Conservation (phyloP, 306 rosid genomes). For the Benincasa hispida region DNA sequence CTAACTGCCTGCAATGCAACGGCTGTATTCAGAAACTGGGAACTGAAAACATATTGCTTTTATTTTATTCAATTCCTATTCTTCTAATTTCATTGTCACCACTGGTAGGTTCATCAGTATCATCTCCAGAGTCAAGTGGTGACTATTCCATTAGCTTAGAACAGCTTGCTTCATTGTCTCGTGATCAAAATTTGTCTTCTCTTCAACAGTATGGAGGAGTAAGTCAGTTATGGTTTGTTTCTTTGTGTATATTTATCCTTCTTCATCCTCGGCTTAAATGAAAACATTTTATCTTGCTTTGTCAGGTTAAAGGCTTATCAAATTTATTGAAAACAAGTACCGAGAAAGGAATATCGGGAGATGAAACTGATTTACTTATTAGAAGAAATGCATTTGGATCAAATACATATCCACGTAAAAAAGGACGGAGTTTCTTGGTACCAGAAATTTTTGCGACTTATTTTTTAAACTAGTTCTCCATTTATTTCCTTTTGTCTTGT, state of each 20-base stretch:
- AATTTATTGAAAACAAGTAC: constrained; percentile 36
- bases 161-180: constrained; percentile 57
- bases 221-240: constrained; percentile 13
- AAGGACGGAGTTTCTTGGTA: constrained; percentile 84
- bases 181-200: constrained; percentile 42
- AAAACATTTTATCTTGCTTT: constrained; percentile 1
- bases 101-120: constrained; percentile 28
- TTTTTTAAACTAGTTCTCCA: too few relatives aligned
- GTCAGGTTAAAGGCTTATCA: constrained; percentile 67
- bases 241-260: background rate
- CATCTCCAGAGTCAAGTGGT: constrained; percentile 33
- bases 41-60: background rate
- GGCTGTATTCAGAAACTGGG: background rate
- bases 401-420: constrained; percentile 89
- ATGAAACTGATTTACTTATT: constrained; percentile 37
- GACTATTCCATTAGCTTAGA: constrained; percentile 53
- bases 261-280: constrained; percentile 4
- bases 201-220: constrained; percentile 79
- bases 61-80: constrained; percentile 10
- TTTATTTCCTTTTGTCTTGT: background rate
- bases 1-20: background rate
- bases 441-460: too few relatives aligned
- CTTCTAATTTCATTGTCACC: constrained; percentile 11
- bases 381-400: constrained; percentile 73
- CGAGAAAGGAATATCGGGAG: constrained; percentile 59